Evolutionary conservation across 2,329 filamentous ascomycete species (phyloP), one percentile per base, ranked within the genome.

Genomic region (Aspergillus candidus): DNA sequence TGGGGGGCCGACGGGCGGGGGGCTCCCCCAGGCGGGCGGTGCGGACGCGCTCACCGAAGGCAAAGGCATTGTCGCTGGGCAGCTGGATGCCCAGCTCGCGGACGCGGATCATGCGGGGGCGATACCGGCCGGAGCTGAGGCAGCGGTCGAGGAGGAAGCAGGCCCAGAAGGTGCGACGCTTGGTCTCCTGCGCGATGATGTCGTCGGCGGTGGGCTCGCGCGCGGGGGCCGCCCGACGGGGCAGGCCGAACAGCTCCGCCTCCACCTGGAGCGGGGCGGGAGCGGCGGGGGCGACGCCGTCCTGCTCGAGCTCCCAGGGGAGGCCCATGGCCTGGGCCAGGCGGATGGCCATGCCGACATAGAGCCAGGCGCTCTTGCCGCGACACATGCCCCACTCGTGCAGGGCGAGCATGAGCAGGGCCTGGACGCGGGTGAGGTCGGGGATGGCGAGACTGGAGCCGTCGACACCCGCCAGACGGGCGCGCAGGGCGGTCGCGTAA

Each of bases 361-460:
- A 73, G 12, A 70, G 50, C 72, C 75, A 80, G 6, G 76, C 75
- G 42, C 71, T 74, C 32, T 67, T 66, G 11, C 76, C 76, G 38
- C 74, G 69, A 45, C 71, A 72, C 66, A 74, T 76, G 27, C 75
- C 73, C 75, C 76, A 80, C 51, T 79, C 77, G 49, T 79, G 76
- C 38, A 78, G 62, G 3, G 72, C 73, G 4, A 80, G 65, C 75
- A 80, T 78, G 27, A 80, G 60, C 15, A 74, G 62, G 4, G 75
- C 73, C 53, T 80, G 77, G 0, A 72, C 70, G 13, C 71, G 70
- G 33, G 74, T 69, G n/a, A 79, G 61, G 35, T 73, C 72, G 3
- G 72, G 65, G 1, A 61, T 51, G 3, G 66, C 66, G 12, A 72
- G 51, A 43, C 61, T 62, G 31, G 67, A 65, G 34, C 71, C 71